Evolutionary conservation across 495 filamentous ascomycete species (phyloP), one percentile per base, ranked within the genome.

Genomic region (Parathielavia hyrcaniae): DNA sequence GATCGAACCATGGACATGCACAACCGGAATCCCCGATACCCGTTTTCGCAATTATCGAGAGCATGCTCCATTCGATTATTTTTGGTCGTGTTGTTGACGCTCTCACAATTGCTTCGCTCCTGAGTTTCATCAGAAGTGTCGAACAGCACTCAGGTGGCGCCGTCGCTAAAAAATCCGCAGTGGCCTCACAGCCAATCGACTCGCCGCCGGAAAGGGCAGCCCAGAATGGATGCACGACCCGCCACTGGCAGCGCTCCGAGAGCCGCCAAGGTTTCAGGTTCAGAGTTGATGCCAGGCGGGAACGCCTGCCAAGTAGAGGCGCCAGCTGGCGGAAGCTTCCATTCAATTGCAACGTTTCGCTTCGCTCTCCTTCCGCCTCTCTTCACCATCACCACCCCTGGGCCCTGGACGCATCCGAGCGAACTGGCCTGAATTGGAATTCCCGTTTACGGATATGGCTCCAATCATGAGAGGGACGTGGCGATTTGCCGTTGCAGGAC

Each of bases 231-330:
- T 50, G 32, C 17, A 48, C 39, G 26, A n/a, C n/a, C n/a, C n/a
- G 26, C 26, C 26, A 30, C 50, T 39, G 40, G 54, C 58, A 41
- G 45, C 55, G 39, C 55, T 50, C 35, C 17, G 43, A 22, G 55
- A 55, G 57, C 61, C 63, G 53, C 63, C 59, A 61, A 39, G 19
- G 67, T 70, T 70, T 70, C 67, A 70, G 62, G 53, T 47, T 30
- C 6, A 22, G 38, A n/a, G n/a, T n/a, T 50, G 34, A 57, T 46
- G 53, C 5, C 36, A 56, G 34, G 53, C 36, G 35, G 32, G 22
- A 1, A 26, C 34, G 32, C 19, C 1, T 55, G 53, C 41, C 53
- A 46, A 53, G 52, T 11, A 1, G 34, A 30, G 53, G 8, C 16
- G 53, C 19, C 53, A 56, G 44, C 8, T 44, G 53, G 13, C 53